Evolutionary conservation across 1,284 basidiomycete genomes (phyloP), one percentile per base, ranked within the genome.

Genomic region (Cutaneotrichosporon sp.): DNA sequence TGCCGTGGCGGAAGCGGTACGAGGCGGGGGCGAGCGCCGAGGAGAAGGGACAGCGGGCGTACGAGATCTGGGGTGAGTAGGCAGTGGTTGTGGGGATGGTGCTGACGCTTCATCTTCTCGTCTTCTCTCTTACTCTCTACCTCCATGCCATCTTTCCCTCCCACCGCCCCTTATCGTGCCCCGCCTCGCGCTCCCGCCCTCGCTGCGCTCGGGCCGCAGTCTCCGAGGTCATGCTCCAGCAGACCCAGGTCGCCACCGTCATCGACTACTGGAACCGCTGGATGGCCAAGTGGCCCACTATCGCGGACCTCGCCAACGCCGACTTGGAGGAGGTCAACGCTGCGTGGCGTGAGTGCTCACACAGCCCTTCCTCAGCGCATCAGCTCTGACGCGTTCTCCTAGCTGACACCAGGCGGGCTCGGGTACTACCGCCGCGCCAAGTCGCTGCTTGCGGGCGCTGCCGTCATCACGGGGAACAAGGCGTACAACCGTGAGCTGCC

Each of bases 201-300:
- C 14, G n/a, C 8, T 25, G 51, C 25, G 4, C 25, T n/a, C n/a
- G n/a, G 22, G 11, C 14, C 46, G 9, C 52, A 60, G 78, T 97
- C 49, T 91, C 89, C 13, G 93, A 97, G 78, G 89, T 97, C 66
- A 98, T 98, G 95, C 84, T 97, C 7, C 95, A 99, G 76, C 95
- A 99, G 78, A 98, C 95, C 0, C 93, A 94, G 59, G 81, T 83
- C 25, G 84, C 82, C 3, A 95, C 93, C 0, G 93, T 95, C 14
- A 92, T 94, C 66, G 89, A 89, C 0, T 97, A 94, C 77, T 95
- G 91, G 79, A 87, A 87, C 52, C 84, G 83, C 43, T 95, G 92
- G 92, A 90, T 94, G 83, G 81, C 82, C 67, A 88, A 83, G 70
- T 95, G 91, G 81, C 92, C 92, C 10, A 94, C 91, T 6, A 86